Percentiles rank a stretch among this genome's conserved stretches.
phyloP scores from a whole-genome alignment of 495 filamentous ascomycete species.

The Tuber magnatum region DNA sequence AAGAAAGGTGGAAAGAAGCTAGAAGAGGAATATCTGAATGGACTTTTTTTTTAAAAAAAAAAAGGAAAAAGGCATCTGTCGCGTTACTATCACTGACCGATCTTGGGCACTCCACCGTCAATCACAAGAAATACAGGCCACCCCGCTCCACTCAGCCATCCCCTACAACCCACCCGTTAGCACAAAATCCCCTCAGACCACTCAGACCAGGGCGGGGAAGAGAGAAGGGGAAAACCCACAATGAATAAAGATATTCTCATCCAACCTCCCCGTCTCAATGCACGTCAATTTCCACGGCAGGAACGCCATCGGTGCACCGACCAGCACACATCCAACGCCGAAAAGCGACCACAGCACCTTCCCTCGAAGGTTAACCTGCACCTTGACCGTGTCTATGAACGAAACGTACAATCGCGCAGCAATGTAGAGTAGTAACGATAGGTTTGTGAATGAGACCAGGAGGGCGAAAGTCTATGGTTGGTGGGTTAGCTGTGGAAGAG shows the following conservation, averaged over 20 bases:
- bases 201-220: background rate
- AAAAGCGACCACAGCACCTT: constrained; percentile 18
- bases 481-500: background rate
- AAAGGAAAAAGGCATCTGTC: background rate
- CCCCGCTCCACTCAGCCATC: background rate
- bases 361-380: background rate
- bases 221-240: constrained; percentile 12
- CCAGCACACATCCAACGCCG: constrained; percentile 14
- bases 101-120: background rate
- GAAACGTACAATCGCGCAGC: constrained; percentile 17
- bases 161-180: constrained; percentile 1
- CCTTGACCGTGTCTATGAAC: constrained; percentile 24
- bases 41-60: too few relatives aligned
- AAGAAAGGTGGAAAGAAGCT: background rate
- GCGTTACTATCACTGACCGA: background rate
- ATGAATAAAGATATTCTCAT: constrained; percentile 36
- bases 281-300: constrained; percentile 35
- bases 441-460: constrained; percentile 33
- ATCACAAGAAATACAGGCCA: background rate
- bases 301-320: constrained; percentile 29
- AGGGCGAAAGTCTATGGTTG: constrained; percentile 34
- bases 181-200: background rate
- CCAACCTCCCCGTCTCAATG: constrained; percentile 23
- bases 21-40: background rate
- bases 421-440: constrained; percentile 27